Evolutionary conservation across 2,329 filamentous ascomycete genomes (phyloP), one percentile per base, ranked within the genome.

Genomic region (Arachnomyces sp.): DNA sequence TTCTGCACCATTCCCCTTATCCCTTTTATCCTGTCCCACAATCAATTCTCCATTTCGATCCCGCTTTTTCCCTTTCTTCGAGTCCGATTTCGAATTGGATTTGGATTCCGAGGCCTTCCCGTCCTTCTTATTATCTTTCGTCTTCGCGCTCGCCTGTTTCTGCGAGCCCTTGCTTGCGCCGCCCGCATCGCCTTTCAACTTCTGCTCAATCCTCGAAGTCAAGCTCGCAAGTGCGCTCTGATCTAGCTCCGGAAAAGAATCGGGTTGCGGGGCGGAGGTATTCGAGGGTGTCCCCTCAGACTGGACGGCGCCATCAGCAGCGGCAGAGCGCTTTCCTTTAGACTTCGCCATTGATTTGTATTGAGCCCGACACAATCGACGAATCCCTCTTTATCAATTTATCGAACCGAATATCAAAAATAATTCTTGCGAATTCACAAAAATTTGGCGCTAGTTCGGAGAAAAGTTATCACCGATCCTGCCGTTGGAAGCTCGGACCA

Each of bases 1-100:
- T 14, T 53, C 50, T 9, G 42, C 31, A 17, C 11, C 36, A 20
- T 15, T 31, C 20, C 6, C 14, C 34, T 16, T 39, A 38, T 40
- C 48, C 49, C 47, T 54, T 43, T 58, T 58, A 14, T 58, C 53
- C 18, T 60, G 55, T 16, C 54, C 53, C 28, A 57, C 51, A 41
- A 70, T 70, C 41, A 67, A 56, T 33, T 66, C 61, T 13, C 66
- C 67, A 48, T 63, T 67, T 47, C 62, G 61, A 51, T 67, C 68
- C 39, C 67, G 58, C 48, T 71, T 71, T 50, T 66, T 68, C 42
- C 64, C 64, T 34, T 60, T 49, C 20, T 51, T 48, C 25, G 45
- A 40, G 34, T 49, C 46, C 20, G 50, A 45, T 31, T 57, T 53
- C 20, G 41, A 25, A 31, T 45, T 41, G 9, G 35, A 15, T 9